Percentiles rank a stretch among this genome's conserved stretches.
These are phyloP conservation scores for Dryadomyces quercus-mongolicae DNA, from an alignment of 2,329 filamentous ascomycete genomes.

Conservation along the genomic window DNA sequence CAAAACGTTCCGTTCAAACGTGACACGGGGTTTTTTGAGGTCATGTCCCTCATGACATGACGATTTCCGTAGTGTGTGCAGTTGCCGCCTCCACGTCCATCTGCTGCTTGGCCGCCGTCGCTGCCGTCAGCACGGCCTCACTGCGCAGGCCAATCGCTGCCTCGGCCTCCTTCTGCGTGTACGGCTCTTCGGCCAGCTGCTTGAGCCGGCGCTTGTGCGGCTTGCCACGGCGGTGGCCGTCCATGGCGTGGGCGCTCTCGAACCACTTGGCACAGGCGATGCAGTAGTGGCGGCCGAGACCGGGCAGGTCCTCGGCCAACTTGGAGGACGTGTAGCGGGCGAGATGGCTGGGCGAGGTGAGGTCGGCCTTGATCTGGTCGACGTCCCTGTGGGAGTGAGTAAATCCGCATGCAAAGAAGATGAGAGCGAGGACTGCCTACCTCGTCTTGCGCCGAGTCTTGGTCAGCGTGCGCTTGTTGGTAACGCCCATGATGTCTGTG, in stretches of 20 bases:
- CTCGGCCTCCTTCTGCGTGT: slow-evolving; percentile 76
- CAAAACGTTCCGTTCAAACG: too few relatives aligned
- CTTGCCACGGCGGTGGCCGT: slow-evolving; percentile 71
- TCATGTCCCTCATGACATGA: slow-evolving; percentile 5
- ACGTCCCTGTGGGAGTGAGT: slow-evolving; percentile 52
- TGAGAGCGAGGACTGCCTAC: slow-evolving; percentile 29
- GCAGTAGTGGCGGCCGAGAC: slow-evolving; percentile 77
- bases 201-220: slow-evolving; percentile 92
- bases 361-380: slow-evolving; percentile 81
- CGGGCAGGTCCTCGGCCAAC: slow-evolving; percentile 75
- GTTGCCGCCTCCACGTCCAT: not conserved
- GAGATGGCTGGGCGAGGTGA: slow-evolving; percentile 69
- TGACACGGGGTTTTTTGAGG: too few relatives aligned
- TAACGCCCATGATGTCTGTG: slow-evolving; percentile 50
- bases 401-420: too few relatives aligned
- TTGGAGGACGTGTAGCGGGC: slow-evolving; percentile 67
- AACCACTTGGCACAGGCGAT: slow-evolving; percentile 94
- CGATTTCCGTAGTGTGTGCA: not conserved
- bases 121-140: not conserved
- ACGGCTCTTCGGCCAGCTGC: slow-evolving; percentile 70
- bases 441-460: slow-evolving; percentile 64
- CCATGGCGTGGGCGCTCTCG: slow-evolving; percentile 67
- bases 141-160: slow-evolving; percentile 50
- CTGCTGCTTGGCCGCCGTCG: not conserved
- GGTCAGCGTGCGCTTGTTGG: slow-evolving; percentile 52